A percentile compares a stretch with the other conserved stretches of the same genome.
Conservation (phyloP, 768 basidiomycete species). For the Suillus lakei region DNA sequence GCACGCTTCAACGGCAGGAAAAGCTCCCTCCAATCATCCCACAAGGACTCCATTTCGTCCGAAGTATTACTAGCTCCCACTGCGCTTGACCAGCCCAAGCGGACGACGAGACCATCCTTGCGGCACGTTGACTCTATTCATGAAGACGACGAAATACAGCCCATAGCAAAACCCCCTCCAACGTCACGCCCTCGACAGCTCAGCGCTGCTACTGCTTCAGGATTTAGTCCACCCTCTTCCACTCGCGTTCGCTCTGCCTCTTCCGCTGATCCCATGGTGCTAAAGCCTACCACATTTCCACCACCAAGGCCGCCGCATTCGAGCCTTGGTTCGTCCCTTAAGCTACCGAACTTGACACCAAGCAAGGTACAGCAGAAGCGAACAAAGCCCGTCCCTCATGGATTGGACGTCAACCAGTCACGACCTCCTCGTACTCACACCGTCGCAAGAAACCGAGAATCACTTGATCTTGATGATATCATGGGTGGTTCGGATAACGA, state of each 20-base stretch:
- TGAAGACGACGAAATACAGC: conserved; percentile 60
- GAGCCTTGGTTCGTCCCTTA: conserved; percentile 33
- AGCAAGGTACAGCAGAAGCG: conserved; percentile 21
- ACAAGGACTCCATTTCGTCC: conserved; percentile 28
- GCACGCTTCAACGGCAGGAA: conserved; percentile 40
- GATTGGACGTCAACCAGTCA: conserved; percentile 31
- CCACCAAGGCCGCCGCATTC: conserved; percentile 35
- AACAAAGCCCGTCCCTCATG: conserved; percentile 31
- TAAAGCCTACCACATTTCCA: conserved; percentile 12
- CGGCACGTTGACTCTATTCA: conserved; percentile 65
- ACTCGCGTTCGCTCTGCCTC: conserved; percentile 37
- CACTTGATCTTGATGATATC: conserved; percentile 75
- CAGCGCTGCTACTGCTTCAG: conserved; percentile 48
- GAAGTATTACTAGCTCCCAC: conserved; percentile 19
- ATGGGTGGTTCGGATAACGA: conserved; percentile 76
- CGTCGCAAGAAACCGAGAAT: conserved; percentile 63
- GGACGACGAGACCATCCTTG: conserved; percentile 41
- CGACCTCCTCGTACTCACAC: conserved; percentile 45
- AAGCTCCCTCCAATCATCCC: conserved; percentile 18
- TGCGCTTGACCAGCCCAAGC: conserved; percentile 30
- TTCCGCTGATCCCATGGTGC: conserved; percentile 31
- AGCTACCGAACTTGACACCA: conserved; percentile 30
- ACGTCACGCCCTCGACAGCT: conserved; percentile 51
- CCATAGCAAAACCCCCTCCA: conserved; percentile 35
- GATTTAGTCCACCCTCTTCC: conserved; percentile 29